Evolutionary conservation across 2,329 filamentous ascomycete species (phyloP), one percentile per base, ranked within the genome.

Genomic region (Trichoderma sp.): DNA sequence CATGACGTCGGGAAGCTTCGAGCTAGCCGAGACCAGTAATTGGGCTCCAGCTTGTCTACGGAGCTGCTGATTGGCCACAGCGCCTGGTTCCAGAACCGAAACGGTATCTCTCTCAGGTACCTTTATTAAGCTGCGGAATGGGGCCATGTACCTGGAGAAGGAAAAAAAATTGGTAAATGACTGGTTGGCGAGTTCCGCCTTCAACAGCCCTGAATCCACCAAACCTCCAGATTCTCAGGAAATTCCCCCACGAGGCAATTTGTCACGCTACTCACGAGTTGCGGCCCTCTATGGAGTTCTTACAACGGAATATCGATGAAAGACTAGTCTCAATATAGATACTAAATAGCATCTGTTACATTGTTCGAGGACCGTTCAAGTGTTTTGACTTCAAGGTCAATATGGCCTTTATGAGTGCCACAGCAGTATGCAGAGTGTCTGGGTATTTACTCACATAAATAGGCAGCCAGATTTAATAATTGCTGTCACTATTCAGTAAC

Each of bases 1-100:
- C 50, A 55, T 67, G 64, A 67, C 64, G 64, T 67, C 50, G 30
- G 50, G 23, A 39, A 67, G 30, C 30, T 57, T 28, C 17, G 23
- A 57, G 65, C 65, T 68, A 58, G 28, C 26, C 65, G 36, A 47
- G 65, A 43, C 65, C 65, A 59, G 34, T 7, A 55, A 59, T 47
- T 68, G 65, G 53, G n/a, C 34, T n/a, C n/a, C 47, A 57, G 50
- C n/a, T 57, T n/a, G 23, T 26, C 23, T 26, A 7, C 23, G 3
- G 6, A 47, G 65, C 53, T 68, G 15, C 17, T 68, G 34, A 68
- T 68, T 68, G 65, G 65, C n/a, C 13, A 17, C n/a, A 17, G 6
- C 20, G 13, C n/a, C 34, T 26, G 58, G 65, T 55, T 68, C 65
- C 28, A n/a, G 55, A 57, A 15, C 34, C 65, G 26, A 39, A 68